Conservation (phyloP, 495 filamentous ascomycete species). For the Terfezia boudieri region DNA sequence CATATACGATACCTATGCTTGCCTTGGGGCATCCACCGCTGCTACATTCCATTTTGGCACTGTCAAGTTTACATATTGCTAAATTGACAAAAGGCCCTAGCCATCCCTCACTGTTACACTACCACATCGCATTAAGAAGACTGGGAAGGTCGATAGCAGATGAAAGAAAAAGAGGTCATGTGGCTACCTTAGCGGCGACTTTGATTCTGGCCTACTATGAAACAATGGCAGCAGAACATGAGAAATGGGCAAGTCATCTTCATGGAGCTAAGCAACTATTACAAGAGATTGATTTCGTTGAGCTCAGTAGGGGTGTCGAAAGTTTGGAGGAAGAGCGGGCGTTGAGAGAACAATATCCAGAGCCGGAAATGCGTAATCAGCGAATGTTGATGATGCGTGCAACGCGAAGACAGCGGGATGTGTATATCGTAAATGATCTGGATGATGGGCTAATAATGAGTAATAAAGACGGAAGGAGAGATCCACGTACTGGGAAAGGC, state of each 20-base stretch:
- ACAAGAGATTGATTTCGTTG: constrained; percentile 55
- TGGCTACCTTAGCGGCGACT: constrained; percentile 68
- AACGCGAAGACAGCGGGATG: constrained; percentile 11
- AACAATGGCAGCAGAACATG: constrained; percentile 80
- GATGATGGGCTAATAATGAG: constrained; percentile 22
- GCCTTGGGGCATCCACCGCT: constrained; percentile 65
- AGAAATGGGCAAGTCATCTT: constrained; percentile 86
- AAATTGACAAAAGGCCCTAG: constrained; percentile 48
- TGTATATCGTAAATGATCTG: constrained; percentile 11
- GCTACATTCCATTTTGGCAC: constrained; percentile 75
- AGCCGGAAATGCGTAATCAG: constrained; percentile 1
- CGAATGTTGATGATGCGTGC: constrained; percentile 7
- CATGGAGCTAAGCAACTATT: constrained; percentile 64
- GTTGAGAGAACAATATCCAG: constrained; percentile 15
- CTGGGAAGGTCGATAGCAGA: constrained; percentile 53
- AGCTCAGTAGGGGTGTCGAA: constrained; percentile 47
- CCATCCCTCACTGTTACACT: constrained; percentile 73
- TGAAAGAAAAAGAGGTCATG: constrained; percentile 44
- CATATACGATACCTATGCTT: constrained; percentile 60
- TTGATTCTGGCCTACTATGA: constrained; percentile 85
- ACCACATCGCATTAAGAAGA: constrained; percentile 61
- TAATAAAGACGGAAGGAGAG: neutral
- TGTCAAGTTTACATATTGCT: constrained; percentile 73
- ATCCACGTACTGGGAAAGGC: constrained; percentile 2
- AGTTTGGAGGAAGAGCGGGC: constrained; percentile 26